These are phyloP conservation scores for Alliaria petiolata DNA, from an alignment of 345 rosid genomes.

Conservation along the genomic window DNA sequence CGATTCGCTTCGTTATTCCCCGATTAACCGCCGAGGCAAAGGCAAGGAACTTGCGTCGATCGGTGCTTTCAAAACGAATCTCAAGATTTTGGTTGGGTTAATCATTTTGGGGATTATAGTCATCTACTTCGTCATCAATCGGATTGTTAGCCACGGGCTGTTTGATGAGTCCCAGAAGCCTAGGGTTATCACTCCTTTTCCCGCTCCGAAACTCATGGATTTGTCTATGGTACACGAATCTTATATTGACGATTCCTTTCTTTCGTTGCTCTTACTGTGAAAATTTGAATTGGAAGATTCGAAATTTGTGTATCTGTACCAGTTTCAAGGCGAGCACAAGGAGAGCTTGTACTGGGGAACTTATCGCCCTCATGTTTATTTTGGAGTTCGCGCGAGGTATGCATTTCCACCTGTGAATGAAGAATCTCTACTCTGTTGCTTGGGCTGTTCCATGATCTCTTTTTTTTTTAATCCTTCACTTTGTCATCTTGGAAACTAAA, in stretches of 20 bases:
- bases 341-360: conserved; percentile 97
- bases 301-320: not conserved
- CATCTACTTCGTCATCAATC: conserved; percentile 25
- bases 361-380: conserved; percentile 85
- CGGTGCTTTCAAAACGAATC: conserved; percentile 29
- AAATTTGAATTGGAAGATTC: not conserved
- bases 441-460: not conserved
- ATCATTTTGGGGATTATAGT: conserved; percentile 14
- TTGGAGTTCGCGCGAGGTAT: conserved; percentile 92
- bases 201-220: conserved; percentile 74
- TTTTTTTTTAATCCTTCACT: no score
- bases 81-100: conserved; percentile 14
- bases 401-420: not conserved
- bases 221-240: conserved; percentile 54
- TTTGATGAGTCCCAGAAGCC: conserved; percentile 39
- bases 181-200: conserved; percentile 85
- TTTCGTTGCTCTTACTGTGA: not conserved
- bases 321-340: conserved; percentile 89
- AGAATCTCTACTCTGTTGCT: not conserved
- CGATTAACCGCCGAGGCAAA: conserved; percentile 16
- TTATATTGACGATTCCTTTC: not conserved
- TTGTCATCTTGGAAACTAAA: no score
- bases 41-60: conserved; percentile 23
- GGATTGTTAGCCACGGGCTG: not conserved
- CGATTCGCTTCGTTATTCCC: conserved; percentile 19